Conservation (phyloP, 768 basidiomycete genomes). For the Lactifluus subvellereus region DNA sequence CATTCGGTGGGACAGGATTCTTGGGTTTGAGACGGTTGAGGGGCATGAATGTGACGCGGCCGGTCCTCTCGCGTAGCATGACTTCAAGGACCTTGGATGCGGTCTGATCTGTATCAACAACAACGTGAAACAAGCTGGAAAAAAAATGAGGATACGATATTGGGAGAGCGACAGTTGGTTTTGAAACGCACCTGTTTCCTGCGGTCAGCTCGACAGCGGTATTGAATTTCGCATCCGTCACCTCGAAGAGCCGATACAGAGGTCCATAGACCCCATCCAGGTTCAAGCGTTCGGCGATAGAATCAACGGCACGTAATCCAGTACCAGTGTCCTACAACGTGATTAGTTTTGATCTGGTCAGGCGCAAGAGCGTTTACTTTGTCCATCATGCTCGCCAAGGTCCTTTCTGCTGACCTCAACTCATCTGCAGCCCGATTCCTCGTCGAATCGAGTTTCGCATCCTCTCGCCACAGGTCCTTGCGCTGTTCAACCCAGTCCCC, state of each 20-base stretch:
- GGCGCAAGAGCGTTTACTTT: constrained; percentile 47
- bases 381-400: constrained; percentile 89
- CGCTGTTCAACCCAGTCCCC: constrained; percentile 68
- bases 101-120: constrained; percentile 94
- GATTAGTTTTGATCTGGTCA: constrained; percentile 15
- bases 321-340: constrained; percentile 76
- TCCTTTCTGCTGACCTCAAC: constrained; percentile 72
- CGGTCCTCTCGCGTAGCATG: constrained; percentile 91
- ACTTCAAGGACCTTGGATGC: constrained; percentile 86
- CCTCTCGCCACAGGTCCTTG: constrained; percentile 94
- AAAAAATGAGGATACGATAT: not conserved
- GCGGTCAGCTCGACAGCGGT: constrained; percentile 93
- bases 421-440: constrained; percentile 76
- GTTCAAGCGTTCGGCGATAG: constrained; percentile 68
- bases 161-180: not conserved
- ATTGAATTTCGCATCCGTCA: constrained; percentile 82
- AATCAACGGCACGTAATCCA: constrained; percentile 81
- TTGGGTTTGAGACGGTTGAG: constrained; percentile 89
- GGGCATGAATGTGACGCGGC: constrained; percentile 97
- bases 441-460: constrained; percentile 77
- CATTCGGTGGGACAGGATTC: constrained; percentile 56
- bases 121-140: constrained; percentile 87
- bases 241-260: constrained; percentile 87
- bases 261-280: constrained; percentile 90
- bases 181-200: constrained; percentile 71